Evolutionary conservation across 2,329 filamentous ascomycete genomes (phyloP).

Genomic region (Trichoderma sp.): DNA sequence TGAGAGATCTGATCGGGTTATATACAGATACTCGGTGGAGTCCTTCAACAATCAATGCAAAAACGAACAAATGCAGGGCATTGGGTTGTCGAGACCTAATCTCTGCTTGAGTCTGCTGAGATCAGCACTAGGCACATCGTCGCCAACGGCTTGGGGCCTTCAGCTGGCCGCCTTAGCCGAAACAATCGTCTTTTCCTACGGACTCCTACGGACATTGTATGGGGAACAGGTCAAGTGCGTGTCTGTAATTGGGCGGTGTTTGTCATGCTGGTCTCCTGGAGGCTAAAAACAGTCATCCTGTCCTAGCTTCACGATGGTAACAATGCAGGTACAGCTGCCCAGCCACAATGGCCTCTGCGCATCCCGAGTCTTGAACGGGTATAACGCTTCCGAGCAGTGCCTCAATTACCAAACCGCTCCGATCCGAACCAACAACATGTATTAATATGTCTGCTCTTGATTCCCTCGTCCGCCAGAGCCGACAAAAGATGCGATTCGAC

Average conservation of each 20-base stretch:
- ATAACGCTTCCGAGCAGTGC: neutral
- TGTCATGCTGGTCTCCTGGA: neutral
- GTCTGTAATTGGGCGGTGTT: neutral
- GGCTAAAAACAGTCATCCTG: conserved; percentile 15
- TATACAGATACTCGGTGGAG: conserved; percentile 2
- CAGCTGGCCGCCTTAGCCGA: conserved; percentile 14
- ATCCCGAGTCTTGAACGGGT: neutral
- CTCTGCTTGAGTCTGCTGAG: neutral
- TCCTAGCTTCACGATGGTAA: neutral
- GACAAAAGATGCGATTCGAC: neutral
- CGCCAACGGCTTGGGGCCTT: neutral
- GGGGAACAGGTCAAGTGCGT: neutral
- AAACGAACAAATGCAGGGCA: neutral
- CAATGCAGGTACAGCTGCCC: neutral
- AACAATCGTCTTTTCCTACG: neutral
- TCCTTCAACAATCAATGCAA: neutral
- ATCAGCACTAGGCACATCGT: conserved; percentile 9
- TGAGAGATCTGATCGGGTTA: neutral
- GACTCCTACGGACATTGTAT: neutral
- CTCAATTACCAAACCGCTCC: neutral
- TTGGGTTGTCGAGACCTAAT: conserved; percentile 13
- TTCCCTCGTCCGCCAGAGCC: neutral
- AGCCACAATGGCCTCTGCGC: neutral
- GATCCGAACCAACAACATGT: neutral
- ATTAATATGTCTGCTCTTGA: neutral